These are phyloP conservation scores for Colletotrichum caudatum DNA, from an alignment of 2,329 filamentous ascomycete species.

Conservation along the genomic window DNA sequence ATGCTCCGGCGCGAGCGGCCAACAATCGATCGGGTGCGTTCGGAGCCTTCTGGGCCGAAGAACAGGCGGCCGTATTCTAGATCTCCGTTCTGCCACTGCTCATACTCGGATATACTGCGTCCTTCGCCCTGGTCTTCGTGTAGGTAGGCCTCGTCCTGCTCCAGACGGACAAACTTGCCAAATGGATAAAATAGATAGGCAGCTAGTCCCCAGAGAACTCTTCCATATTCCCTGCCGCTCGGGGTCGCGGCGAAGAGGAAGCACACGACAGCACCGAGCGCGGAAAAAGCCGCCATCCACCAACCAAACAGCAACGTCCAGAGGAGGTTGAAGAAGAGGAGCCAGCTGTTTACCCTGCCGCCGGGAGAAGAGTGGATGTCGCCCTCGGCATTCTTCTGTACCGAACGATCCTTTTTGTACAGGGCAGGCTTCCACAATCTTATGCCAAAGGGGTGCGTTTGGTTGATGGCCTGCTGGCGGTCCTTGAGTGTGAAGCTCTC, in stretches of 20 bases:
- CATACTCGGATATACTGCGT: conserved; percentile 97
- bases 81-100: conserved; percentile 98
- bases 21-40: conserved; percentile 79
- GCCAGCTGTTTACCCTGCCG: conserved; percentile 83
- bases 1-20: conserved; percentile 89
- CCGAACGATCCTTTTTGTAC: conserved; percentile 97
- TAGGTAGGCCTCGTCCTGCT: conserved; percentile 93
- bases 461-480: conserved; percentile 96
- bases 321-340: conserved; percentile 87
- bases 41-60: conserved; percentile 89
- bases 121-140: conserved; percentile 97
- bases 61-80: conserved; percentile 95
- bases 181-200: conserved; percentile 96
- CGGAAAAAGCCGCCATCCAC: conserved; percentile 88
- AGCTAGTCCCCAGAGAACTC: conserved; percentile 84
- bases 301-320: conserved; percentile 96
- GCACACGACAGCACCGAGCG: conserved; percentile 80
- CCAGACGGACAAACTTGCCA: conserved; percentile 92
- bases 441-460: conserved; percentile 98
- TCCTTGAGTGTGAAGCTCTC: conserved; percentile 99
- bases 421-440: conserved; percentile 98
- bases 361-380: conserved; percentile 97
- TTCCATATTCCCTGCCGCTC: conserved; percentile 87
- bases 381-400: conserved; percentile 94
- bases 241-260: conserved; percentile 82